Conservation (phyloP, 768 basidiomycete species). For the Sarcomyxa edulis region DNA sequence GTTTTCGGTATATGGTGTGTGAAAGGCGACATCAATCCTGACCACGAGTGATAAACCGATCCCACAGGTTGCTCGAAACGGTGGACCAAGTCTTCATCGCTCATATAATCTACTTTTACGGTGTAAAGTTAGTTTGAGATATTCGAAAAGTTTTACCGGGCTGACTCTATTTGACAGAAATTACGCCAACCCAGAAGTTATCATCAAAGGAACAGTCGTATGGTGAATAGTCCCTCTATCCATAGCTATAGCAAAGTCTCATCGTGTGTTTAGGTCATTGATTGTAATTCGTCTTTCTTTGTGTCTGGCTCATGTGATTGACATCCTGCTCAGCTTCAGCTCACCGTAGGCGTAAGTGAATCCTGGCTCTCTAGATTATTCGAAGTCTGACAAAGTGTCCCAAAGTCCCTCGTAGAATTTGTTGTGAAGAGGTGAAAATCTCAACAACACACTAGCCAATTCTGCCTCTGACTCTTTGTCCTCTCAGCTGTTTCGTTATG, state of each 20-base stretch:
- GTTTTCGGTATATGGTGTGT: constrained; percentile 33
- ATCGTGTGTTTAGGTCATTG: constrained; percentile 34
- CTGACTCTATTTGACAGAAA: constrained; percentile 19
- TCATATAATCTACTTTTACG: constrained; percentile 52
- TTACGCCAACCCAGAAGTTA: constrained; percentile 27
- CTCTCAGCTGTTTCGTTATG: constrained; percentile 46
- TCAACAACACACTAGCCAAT: neutral
- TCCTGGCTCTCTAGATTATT: neutral
- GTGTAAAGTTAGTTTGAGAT: no score
- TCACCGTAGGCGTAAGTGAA: constrained; percentile 35
- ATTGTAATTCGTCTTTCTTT: no score
- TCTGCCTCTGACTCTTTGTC: neutral
- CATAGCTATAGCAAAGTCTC: neutral
- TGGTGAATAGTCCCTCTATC: constrained; percentile 32
- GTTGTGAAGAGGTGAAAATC: constrained; percentile 47
- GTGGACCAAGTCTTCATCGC: constrained; percentile 52
- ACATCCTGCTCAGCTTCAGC: constrained; percentile 34
- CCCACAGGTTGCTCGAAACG: constrained; percentile 43
- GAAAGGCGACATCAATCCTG: neutral
- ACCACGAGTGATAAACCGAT: neutral
- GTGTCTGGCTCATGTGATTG: no score
- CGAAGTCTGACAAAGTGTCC: neutral
- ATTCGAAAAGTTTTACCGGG: neutral
- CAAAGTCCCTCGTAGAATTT: constrained; percentile 47
- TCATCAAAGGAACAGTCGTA: constrained; percentile 31